phyloP scores from a whole-genome alignment of 352 stramenopile species.

The Pythium dissotocum region DNA sequence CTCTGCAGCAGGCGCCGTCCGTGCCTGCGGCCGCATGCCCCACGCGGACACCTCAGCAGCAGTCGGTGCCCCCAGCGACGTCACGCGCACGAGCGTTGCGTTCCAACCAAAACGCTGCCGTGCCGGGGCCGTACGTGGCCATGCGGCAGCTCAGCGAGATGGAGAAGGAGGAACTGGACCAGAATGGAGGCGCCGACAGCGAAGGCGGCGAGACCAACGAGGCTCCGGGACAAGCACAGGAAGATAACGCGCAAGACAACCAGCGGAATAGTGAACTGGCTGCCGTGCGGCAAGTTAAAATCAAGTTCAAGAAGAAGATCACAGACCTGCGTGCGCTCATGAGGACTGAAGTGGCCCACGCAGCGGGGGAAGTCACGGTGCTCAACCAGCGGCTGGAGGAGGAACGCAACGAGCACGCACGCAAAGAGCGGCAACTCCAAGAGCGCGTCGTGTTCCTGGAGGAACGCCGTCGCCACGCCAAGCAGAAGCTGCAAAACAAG shows the following conservation, averaged over 20 bases:
- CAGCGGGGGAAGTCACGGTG: slow-evolving; percentile 44
- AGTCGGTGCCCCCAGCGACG: slow-evolving; percentile 2
- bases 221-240: neutral
- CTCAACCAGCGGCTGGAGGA: slow-evolving; percentile 49
- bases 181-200: slow-evolving; percentile 6
- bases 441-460: slow-evolving; percentile 51
- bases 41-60: slow-evolving; percentile 13
- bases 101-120: slow-evolving; percentile 13
- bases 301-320: slow-evolving; percentile 40
- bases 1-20: slow-evolving; percentile 1
- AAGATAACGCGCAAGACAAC: slow-evolving; percentile 13
- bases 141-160: slow-evolving; percentile 27
- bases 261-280: slow-evolving; percentile 6
- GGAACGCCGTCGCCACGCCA: slow-evolving; percentile 46
- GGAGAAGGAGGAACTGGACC: slow-evolving; percentile 12
- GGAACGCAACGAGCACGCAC: slow-evolving; percentile 33
- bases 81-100: slow-evolving; percentile 12
- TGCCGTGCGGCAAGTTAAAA: slow-evolving; percentile 29
- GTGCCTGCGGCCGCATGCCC: neutral
- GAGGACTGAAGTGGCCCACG: slow-evolving; percentile 53
- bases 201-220: slow-evolving; percentile 19
- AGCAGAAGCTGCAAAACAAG: slow-evolving; percentile 42
- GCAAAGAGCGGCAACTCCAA: slow-evolving; percentile 54
- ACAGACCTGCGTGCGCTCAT: slow-evolving; percentile 50
- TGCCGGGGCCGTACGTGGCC: slow-evolving; percentile 24